Conservation (phyloP, 768 basidiomycete genomes). For the Naganishia vaughanmartiniae region DNA sequence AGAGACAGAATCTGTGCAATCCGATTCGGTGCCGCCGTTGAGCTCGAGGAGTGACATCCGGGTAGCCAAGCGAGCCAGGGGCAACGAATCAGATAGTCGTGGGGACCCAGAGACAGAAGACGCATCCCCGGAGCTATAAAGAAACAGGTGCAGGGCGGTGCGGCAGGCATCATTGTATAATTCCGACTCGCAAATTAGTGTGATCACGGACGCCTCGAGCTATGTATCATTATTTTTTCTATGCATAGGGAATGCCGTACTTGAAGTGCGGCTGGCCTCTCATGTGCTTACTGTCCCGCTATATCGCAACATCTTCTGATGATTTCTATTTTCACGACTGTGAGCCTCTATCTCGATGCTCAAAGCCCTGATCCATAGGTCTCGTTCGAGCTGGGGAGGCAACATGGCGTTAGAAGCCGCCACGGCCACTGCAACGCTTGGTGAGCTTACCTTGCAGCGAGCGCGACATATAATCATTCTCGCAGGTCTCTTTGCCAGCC, state of each 20-base stretch:
- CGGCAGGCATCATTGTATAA: neutral
- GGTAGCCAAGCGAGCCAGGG: neutral
- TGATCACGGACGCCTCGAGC: neutral
- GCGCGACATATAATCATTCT: constrained; percentile 44
- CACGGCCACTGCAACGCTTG: neutral
- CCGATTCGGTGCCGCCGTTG: too few relatives aligned
- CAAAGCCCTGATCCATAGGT: constrained; percentile 92
- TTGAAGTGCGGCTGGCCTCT: neutral
- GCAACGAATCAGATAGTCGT: neutral
- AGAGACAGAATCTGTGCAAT: neutral
- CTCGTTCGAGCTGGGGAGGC: constrained; percentile 66
- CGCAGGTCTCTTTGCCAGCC: constrained; percentile 56
- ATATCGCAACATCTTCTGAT: constrained; percentile 7
- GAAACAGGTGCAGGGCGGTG: neutral
- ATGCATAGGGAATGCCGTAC: neutral
- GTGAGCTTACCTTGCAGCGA: constrained; percentile 46
- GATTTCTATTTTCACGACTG: constrained; percentile 4
- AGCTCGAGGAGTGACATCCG: neutral
- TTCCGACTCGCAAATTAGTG: neutral
- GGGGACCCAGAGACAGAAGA: neutral
- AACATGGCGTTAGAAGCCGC: neutral
- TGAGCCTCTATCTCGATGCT: constrained; percentile 84
- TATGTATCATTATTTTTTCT: constrained; percentile 8
- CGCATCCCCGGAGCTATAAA: neutral
- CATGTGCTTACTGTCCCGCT: neutral